Conservation (phyloP, 805 yeast genomes). For the Starmerella geochares region DNA sequence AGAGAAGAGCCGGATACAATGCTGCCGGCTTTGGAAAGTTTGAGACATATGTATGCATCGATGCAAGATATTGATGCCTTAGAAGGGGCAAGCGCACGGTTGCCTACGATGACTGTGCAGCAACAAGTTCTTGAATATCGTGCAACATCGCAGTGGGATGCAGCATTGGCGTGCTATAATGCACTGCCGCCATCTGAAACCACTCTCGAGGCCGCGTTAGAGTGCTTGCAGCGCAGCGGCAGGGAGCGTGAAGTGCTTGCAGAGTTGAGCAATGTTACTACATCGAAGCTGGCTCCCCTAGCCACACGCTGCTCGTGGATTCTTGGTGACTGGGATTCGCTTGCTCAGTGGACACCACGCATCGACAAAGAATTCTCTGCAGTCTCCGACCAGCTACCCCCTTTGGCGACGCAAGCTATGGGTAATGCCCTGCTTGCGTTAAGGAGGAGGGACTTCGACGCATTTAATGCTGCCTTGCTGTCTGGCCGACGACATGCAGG, state of each 20-base stretch:
- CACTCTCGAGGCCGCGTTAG: conserved; percentile 43
- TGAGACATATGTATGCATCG: conserved; percentile 76
- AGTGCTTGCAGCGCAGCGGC: conserved; percentile 67
- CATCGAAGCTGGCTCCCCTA: conserved; percentile 36
- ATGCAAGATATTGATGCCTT: conserved; percentile 84
- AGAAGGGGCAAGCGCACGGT: conserved; percentile 69
- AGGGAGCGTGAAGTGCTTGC: conserved; percentile 56
- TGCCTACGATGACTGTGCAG: conserved; percentile 52
- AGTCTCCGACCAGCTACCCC: conserved; percentile 9
- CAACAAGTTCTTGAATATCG: conserved; percentile 74
- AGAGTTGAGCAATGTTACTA: conserved; percentile 33
- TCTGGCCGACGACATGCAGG: conserved; percentile 54
- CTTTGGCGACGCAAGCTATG: conserved; percentile 15
- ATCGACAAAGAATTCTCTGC: conserved; percentile 6
- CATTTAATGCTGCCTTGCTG: conserved; percentile 37
- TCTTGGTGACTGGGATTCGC: conserved; percentile 43
- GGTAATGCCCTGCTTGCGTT: conserved; percentile 53
- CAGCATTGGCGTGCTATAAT: conserved; percentile 76
- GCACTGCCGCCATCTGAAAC: conserved; percentile 35
- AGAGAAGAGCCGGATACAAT: conserved; percentile 33
- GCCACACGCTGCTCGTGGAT: conserved; percentile 70
- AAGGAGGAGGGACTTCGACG: conserved; percentile 29
- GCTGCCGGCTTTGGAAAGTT: conserved; percentile 25
- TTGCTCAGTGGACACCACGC: conserved; percentile 33
- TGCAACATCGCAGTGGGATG: conserved; percentile 74